Conservation (phyloP, 352 stramenopile species). For the Phytophthora ohioensis region DNA sequence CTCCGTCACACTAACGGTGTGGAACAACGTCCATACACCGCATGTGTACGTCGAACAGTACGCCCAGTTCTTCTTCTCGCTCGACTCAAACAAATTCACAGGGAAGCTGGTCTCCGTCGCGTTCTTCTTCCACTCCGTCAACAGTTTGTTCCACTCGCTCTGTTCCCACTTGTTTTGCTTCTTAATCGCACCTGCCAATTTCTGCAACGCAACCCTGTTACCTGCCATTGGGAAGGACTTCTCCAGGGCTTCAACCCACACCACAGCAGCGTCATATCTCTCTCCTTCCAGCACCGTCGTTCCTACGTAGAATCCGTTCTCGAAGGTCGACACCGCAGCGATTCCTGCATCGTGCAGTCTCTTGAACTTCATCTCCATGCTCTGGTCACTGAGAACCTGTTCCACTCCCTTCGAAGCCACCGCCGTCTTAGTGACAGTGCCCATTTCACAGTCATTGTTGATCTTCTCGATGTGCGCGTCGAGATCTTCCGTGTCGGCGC, state of each 20-base stretch:
- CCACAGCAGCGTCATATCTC: slow-evolving; percentile 63
- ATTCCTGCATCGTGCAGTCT: slow-evolving; percentile 71
- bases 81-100: slow-evolving; percentile 58
- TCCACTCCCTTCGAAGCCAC: slow-evolving; percentile 24
- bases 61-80: slow-evolving; percentile 60
- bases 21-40: slow-evolving; percentile 83
- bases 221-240: slow-evolving; percentile 68
- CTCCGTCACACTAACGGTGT: slow-evolving; percentile 64
- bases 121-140: slow-evolving; percentile 70
- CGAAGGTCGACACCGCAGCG: slow-evolving; percentile 71
- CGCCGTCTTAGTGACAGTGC: slow-evolving; percentile 10
- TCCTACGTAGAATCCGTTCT: slow-evolving; percentile 81
- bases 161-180: slow-evolving; percentile 55
- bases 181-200: slow-evolving; percentile 47
- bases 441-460: slow-evolving; percentile 52
- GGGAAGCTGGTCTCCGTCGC: slow-evolving; percentile 62
- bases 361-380: slow-evolving; percentile 66
- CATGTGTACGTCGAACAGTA: slow-evolving; percentile 83
- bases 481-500: slow-evolving; percentile 56
- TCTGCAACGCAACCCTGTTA: slow-evolving; percentile 60
- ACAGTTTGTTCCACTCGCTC: slow-evolving; percentile 54
- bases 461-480: slow-evolving; percentile 65
- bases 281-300: slow-evolving; percentile 63
- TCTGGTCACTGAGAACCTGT: slow-evolving; percentile 42
- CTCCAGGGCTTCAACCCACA: slow-evolving; percentile 68